Evolutionary conservation across 2,329 filamentous ascomycete genomes (phyloP), one percentile per base, ranked within the genome.

Genomic region (Dactylellina parvicollis): DNA sequence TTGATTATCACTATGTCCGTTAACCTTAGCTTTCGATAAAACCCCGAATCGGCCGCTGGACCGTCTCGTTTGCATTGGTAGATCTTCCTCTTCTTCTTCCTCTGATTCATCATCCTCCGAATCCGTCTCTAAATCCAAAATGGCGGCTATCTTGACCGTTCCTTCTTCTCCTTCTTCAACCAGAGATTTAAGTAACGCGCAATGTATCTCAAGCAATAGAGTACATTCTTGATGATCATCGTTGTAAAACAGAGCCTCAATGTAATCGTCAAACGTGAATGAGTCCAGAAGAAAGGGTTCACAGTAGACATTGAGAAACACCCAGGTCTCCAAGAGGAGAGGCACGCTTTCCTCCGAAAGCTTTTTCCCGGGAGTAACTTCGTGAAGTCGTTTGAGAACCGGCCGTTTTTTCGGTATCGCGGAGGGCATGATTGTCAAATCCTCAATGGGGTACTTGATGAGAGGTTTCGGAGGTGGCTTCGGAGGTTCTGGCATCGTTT

Each of bases 241-340:
- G 0, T 90, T 86, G 67, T 93, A 89, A 52, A 89, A 86, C 84
- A 99, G 88, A 0, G 93, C 90, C 79, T 98, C 90, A 3, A 96
- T 85, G 78, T 93, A 98, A 80, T 99, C 95, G 80, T 99, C 95
- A 78, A 98, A 96, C 0, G 94, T 98, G 79, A 99, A 99, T 0
- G 94, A 98, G 80, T 99, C 95, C 24, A 99, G 85, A 78, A 92
- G 88, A 79, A 96, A 96, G 16, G 97, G 90, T 78, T 96, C 92
- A 79, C 92, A 96, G 79, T 97, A 97, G n/a, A 99, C 94, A 78
- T 97, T 99, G 32, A 99, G 85, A 0, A 93, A 97, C 77, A 97
- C 92, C 95, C 95, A 99, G 0, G 91, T 92, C 81, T 97, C 94
- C 22, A 99, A 82, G 14, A 98, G 83, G 1, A 88, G 86, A 0